Evolutionary conservation across 371 early-diverging fungal species (phyloP), one percentile per base, ranked within the genome.

Genomic region (Polyrhizophydium stewartii): DNA sequence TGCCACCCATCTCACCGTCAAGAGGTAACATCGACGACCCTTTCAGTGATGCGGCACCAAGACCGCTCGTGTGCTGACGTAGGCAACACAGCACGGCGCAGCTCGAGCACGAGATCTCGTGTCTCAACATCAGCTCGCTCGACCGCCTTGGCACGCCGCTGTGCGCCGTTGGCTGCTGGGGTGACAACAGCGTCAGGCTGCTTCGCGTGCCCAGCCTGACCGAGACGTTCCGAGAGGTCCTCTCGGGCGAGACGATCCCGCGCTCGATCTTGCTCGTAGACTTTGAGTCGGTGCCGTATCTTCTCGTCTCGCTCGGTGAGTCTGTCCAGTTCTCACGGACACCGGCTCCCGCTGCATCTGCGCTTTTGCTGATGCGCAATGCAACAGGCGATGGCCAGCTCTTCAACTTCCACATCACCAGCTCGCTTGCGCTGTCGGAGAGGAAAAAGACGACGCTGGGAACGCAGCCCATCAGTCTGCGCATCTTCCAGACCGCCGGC

Each of bases 151-250:
- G 62, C 17, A 71, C 87, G 0, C 55, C 64, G 7, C 74, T 86
- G 2, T 81, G 85, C 13, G 89, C 89, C 1, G 83, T 93, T 13
- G 75, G 76, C 32, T 43, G 88, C 22, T 96, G 94, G 94, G 81
- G 76, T 13, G 81, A 85, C 46, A 77, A 81, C 21, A 84, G 84
- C 37, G 85, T 92, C 0, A 71, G 76, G 5, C 46, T 92, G 28
- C 66, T 92, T 17, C 66, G 76, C 0, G 62, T 92, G 24, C 87
- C 91, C 2, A 61, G 68, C 1, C 72, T 92, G 58, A 60, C 74
- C 50, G 68, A 77, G 12, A 67, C 85, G 7, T 65, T 80, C 0
- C 70, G 76, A 22, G 79, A 87, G 58, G 64, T 69, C 0, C 63
- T 88, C 16, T 79, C 76, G 9, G 85, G 82, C 24, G 76, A 71